These are phyloP conservation scores for Aschersonia sp. DNA, from an alignment of 2,329 filamentous ascomycete species.

Conservation along the genomic window DNA sequence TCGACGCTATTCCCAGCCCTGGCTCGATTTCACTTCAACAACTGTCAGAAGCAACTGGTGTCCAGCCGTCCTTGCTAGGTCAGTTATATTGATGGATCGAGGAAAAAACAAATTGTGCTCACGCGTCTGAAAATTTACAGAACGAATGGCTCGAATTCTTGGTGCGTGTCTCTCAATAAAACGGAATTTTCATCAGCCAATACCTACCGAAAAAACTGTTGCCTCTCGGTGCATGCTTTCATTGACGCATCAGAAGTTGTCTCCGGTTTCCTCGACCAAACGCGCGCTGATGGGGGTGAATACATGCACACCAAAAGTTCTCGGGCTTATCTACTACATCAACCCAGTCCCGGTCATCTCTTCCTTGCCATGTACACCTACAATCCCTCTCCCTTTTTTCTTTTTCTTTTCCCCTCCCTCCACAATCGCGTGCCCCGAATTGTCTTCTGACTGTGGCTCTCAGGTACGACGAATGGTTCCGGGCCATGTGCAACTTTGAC, in stretches of 20 bases:
- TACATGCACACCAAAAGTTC: conserved; percentile 18
- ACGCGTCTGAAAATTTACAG: conserved; percentile 4
- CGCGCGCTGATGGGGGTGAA: conserved; percentile 10
- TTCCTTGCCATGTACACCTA: conserved; percentile 14
- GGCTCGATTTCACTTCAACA: conserved; percentile 13
- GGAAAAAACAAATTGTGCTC: background rate
- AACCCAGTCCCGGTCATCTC: conserved; percentile 13
- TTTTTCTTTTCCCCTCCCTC: background rate
- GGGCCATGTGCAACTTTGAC: conserved; percentile 17
- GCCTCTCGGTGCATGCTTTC: background rate
- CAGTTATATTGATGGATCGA: background rate
- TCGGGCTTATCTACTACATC: conserved; percentile 12
- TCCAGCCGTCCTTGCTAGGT: conserved; percentile 15
- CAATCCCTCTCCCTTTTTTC: background rate
- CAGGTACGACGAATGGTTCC: conserved; percentile 19
- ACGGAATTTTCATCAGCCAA: background rate
- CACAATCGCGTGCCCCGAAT: background rate
- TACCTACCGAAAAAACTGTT: background rate
- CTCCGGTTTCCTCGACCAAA: conserved; percentile 16
- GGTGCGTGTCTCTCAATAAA: conserved; percentile 6
- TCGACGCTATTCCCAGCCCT: conserved; percentile 13
- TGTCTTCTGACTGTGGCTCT: background rate
- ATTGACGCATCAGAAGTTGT: conserved; percentile 7
- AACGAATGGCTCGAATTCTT: conserved; percentile 13
- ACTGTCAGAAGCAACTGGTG: conserved; percentile 12